Evolutionary conservation across 257 asterid genomes (phyloP).

Genomic region (Lycium ferocissimum): DNA sequence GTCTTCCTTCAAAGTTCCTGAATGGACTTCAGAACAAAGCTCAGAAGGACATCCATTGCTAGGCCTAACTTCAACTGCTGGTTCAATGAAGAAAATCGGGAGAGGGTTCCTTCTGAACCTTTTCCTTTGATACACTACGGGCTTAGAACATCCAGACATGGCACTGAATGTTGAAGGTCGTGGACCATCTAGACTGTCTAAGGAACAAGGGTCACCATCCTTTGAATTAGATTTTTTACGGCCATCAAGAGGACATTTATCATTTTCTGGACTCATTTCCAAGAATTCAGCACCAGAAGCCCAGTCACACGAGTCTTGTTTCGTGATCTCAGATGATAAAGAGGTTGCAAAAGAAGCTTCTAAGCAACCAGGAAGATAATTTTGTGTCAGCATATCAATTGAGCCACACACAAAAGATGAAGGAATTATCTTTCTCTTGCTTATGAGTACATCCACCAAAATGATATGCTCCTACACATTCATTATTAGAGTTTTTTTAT

Average conservation of each 20-base stretch:
- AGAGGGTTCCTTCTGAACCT: slow-evolving; percentile 39
- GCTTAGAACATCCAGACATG: slow-evolving; percentile 39
- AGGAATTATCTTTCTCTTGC: slow-evolving; percentile 19
- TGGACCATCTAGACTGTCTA: slow-evolving; percentile 32
- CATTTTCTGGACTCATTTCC: slow-evolving; percentile 35
- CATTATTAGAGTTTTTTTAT: background rate
- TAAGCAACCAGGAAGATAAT: slow-evolving; percentile 33
- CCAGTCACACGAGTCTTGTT: slow-evolving; percentile 34
- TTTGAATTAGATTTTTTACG: slow-evolving; percentile 31
- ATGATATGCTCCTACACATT: background rate
- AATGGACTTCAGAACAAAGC: slow-evolving; percentile 52
- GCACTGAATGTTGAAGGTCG: slow-evolving; percentile 35
- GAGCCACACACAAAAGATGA: slow-evolving; percentile 22
- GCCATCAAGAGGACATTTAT: slow-evolving; percentile 31
- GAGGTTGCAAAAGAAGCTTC: slow-evolving; percentile 34
- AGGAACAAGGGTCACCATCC: slow-evolving; percentile 34
- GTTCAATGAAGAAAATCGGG: slow-evolving; percentile 36
- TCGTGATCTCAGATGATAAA: slow-evolving; percentile 29
- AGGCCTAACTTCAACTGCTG: slow-evolving; percentile 38
- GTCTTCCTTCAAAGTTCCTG: slow-evolving; percentile 46
- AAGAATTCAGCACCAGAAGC: slow-evolving; percentile 32
- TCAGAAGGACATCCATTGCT: slow-evolving; percentile 52
- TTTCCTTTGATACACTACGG: slow-evolving; percentile 47
- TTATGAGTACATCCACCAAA: slow-evolving; percentile 30
- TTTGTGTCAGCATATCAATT: slow-evolving; percentile 37